A percentile compares a stretch with the other conserved stretches of the same genome.
Conservation (phyloP, 2,329 filamentous ascomycete genomes). For the Didymella pomorum region DNA sequence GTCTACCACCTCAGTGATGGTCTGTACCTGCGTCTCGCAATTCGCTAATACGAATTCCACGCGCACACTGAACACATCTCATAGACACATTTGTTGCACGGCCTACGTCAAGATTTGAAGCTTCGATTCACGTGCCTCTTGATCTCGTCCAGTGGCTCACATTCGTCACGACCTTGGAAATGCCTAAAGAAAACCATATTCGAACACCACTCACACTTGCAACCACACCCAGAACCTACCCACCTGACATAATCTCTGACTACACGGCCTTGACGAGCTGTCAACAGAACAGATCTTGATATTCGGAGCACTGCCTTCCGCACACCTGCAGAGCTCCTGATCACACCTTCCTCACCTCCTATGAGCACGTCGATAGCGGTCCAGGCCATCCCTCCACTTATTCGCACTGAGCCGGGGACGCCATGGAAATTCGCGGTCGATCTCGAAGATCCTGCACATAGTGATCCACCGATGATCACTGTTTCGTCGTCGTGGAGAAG, state of each 20-base stretch:
- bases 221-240: not conserved
- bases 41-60: too few species aligned
- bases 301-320: not conserved
- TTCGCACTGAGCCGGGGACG: conserved; percentile 1
- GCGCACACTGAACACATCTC: not conserved
- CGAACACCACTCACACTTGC: not conserved
- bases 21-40: too few species aligned
- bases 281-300: not conserved
- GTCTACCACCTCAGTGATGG: too few species aligned
- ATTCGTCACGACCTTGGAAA: not conserved
- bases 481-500: not conserved
- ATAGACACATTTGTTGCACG: too few species aligned
- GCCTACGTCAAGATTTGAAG: not conserved
- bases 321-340: not conserved
- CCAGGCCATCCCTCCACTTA: not conserved
- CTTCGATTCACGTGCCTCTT: not conserved
- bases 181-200: not conserved
- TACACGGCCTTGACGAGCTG: not conserved
- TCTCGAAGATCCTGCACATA: not conserved
- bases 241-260: not conserved
- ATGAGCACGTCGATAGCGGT: not conserved
- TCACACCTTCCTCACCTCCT: not conserved
- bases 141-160: not conserved
- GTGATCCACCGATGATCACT: conserved; percentile 1
- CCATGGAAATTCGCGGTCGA: not conserved